A percentile compares a stretch with the other conserved stretches of the same genome.
Evolutionary conservation across 2,329 filamentous ascomycete genomes (phyloP).

Genomic region (Stylonectria norvegica): DNA sequence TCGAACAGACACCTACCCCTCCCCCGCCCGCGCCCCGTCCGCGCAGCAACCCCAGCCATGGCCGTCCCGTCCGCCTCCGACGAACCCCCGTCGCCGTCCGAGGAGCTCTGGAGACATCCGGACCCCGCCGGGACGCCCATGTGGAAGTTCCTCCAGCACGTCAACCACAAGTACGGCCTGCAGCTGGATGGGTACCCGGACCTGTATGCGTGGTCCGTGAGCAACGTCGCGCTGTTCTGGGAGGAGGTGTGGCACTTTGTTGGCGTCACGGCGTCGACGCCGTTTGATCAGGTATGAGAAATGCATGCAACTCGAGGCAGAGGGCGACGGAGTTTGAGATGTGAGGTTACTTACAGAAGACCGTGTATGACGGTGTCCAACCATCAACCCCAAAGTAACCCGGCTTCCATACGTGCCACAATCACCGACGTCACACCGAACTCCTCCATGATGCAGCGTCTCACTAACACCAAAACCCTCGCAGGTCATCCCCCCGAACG

Average conservation of each 20-base stretch:
- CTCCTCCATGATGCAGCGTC: too few relatives aligned
- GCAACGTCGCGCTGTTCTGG: conserved; percentile 76
- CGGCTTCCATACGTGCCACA: too few relatives aligned
- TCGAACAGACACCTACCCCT: too few relatives aligned
- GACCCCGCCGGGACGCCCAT: conserved; percentile 66
- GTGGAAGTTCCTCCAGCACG: conserved; percentile 64
- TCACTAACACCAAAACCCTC: conserved; percentile 1
- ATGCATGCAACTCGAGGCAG: background rate
- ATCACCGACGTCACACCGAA: too few relatives aligned
- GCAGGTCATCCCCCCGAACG: conserved; percentile 65
- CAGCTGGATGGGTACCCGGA: conserved; percentile 64
- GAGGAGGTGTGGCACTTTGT: conserved; percentile 80
- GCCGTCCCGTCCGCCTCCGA: conserved; percentile 24
- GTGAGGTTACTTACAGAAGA: too few relatives aligned
- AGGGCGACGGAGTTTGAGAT: background rate
- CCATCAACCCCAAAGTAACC: background rate
- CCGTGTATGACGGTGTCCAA: background rate
- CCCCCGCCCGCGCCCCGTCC: too few relatives aligned
- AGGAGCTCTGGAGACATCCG: conserved; percentile 69
- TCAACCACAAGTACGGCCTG: conserved; percentile 66
- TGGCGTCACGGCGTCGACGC: conserved; percentile 65
- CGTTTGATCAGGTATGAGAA: conserved; percentile 55
- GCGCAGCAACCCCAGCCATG: conserved; percentile 19
- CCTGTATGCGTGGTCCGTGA: conserved; percentile 83
- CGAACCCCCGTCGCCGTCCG: conserved; percentile 15